A percentile compares a stretch with the other conserved stretches of the same genome.
These are phyloP conservation scores for Ceratocystis albifundus DNA, from an alignment of 2,329 filamentous ascomycete species.

Conservation along the genomic window DNA sequence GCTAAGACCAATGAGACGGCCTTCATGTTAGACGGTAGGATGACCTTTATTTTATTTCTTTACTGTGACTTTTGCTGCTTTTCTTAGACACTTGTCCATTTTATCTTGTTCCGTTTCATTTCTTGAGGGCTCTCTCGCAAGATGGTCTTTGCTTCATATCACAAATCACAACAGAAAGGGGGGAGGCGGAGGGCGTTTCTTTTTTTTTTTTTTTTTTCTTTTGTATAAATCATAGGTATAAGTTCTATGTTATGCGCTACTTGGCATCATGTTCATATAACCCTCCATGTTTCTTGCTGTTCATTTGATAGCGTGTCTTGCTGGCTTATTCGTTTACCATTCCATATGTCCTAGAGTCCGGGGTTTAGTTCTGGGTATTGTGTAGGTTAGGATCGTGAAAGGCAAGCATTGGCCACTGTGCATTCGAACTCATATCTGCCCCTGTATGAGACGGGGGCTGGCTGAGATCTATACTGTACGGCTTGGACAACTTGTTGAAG, in stretches of 20 bases:
- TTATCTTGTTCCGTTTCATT: background rate
- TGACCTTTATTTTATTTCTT: background rate
- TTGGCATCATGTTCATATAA: background rate
- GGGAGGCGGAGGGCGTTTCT: too few species aligned
- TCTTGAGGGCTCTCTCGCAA: background rate
- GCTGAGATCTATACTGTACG: background rate
- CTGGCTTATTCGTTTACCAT: too few species aligned
- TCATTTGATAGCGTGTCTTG: too few species aligned
- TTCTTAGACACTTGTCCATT: background rate
- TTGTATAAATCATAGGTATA: background rate
- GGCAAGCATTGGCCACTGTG: conserved; percentile 14
- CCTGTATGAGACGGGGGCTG: background rate
- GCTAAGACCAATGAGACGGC: background rate
- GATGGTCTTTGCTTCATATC: background rate
- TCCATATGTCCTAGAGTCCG: background rate
- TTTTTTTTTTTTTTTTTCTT: too few species aligned
- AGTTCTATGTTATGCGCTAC: background rate
- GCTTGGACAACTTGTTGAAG: background rate
- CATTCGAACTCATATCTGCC: background rate
- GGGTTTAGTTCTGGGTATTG: background rate
- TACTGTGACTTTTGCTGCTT: background rate
- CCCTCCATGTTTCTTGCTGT: too few species aligned
- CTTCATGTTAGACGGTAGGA: background rate
- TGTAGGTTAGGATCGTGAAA: conserved; percentile 8
- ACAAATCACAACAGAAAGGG: background rate